These are phyloP conservation scores for Papiliotrema nemorosa DNA, from an alignment of 1,284 basidiomycete genomes.

Conservation along the genomic window DNA sequence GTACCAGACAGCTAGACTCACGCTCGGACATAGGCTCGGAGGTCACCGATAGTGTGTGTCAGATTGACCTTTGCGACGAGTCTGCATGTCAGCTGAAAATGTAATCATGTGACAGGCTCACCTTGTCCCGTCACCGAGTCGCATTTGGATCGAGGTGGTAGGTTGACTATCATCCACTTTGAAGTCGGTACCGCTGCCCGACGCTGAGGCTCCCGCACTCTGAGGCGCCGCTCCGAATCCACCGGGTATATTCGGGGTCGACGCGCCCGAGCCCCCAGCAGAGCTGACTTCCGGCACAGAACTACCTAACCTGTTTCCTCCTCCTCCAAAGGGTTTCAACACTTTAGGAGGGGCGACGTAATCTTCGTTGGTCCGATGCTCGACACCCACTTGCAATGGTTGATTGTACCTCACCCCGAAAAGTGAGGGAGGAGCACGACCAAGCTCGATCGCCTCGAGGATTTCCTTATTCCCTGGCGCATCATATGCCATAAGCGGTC, in stretches of 20 bases:
- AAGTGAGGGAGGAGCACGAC: slow-evolving; percentile 73
- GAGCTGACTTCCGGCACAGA: slow-evolving; percentile 52
- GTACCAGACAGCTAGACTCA: slow-evolving; percentile 55
- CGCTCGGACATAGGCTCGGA: slow-evolving; percentile 85
- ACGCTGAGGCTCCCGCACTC: too few species aligned
- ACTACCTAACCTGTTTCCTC: slow-evolving; percentile 79
- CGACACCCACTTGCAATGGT: slow-evolving; percentile 79
- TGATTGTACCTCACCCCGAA: slow-evolving; percentile 76
- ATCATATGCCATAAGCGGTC: slow-evolving; percentile 78
- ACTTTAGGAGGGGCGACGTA: slow-evolving; percentile 56
- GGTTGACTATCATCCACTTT: slow-evolving; percentile 77
- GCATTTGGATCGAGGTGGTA: slow-evolving; percentile 85
- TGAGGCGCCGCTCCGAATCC: too few species aligned
- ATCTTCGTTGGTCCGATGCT: slow-evolving; percentile 68
- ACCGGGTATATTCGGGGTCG: slow-evolving; percentile 56
- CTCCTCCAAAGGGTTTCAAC: slow-evolving; percentile 63
- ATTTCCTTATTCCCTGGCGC: slow-evolving; percentile 72
- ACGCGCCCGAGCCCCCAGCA: slow-evolving; percentile 25
- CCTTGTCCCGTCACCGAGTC: slow-evolving; percentile 88
- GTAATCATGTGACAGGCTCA: too few species aligned
- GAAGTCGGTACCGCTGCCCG: slow-evolving; percentile 57
- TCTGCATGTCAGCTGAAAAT: slow-evolving; percentile 53
- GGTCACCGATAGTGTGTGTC: slow-evolving; percentile 81
- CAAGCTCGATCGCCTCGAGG: slow-evolving; percentile 73
- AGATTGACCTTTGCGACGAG: slow-evolving; percentile 87